Evolutionary conservation across 2,329 filamentous ascomycete species (phyloP).

Genomic region (Fusarium compactum): DNA sequence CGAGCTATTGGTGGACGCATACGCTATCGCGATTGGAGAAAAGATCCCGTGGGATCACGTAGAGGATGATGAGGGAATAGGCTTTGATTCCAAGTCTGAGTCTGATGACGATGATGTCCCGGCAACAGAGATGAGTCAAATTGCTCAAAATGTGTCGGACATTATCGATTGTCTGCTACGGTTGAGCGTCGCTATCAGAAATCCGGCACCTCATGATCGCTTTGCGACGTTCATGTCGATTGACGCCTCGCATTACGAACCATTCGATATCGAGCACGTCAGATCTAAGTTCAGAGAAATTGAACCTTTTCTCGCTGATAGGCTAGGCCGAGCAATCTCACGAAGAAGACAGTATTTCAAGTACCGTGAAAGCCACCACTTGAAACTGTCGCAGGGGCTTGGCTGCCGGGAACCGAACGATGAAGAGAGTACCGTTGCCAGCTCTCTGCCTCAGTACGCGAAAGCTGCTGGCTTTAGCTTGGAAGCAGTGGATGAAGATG

Average conservation of each 20-base stretch:
- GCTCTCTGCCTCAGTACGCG: accelerated
- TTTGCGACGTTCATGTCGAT: accelerated
- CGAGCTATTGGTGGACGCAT: background rate
- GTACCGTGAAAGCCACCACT: background rate
- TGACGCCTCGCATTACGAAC: background rate
- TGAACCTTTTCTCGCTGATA: accelerated
- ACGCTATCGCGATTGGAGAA: background rate
- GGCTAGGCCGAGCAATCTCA: background rate
- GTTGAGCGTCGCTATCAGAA: background rate
- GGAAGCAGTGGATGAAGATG: background rate
- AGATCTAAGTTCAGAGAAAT: background rate
- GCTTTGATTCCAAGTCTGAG: accelerated
- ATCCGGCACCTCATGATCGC: constrained; percentile 24
- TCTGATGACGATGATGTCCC: no score
- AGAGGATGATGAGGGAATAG: background rate
- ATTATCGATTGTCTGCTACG: constrained; percentile 7
- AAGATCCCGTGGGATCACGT: background rate
- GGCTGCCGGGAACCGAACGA: background rate
- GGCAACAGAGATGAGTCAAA: background rate
- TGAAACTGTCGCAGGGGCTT: background rate
- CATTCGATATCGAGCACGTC: constrained; percentile 9
- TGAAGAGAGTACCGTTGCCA: constrained; percentile 4
- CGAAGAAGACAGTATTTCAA: constrained; percentile 24
- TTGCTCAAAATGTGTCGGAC: background rate
- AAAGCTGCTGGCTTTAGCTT: accelerated